Conservation (phyloP, 768 basidiomycete species). For the Amanita muscaria region DNA sequence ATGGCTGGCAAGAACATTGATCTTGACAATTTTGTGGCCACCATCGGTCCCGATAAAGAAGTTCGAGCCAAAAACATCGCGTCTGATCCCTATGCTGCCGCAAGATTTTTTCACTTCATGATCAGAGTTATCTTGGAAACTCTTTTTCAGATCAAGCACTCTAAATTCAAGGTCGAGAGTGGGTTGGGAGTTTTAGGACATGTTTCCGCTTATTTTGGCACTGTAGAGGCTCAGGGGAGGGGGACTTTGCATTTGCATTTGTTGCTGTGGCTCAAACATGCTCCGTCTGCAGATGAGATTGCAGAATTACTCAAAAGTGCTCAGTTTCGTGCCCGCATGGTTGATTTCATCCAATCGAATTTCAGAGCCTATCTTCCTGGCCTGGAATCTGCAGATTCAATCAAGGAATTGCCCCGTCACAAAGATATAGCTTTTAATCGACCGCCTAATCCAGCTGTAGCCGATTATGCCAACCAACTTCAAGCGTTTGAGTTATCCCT, state of each 20-base stretch:
- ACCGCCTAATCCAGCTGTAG: conserved; percentile 20
- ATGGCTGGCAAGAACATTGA: conserved; percentile 1
- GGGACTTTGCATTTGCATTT: conserved; percentile 30
- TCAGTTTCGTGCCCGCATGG: conserved; percentile 20
- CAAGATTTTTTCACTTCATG: conserved; percentile 1
- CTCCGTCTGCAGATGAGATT: conserved; percentile 24
- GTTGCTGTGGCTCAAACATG: conserved; percentile 23
- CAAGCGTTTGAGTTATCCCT: conserved; percentile 16
- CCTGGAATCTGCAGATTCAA: conserved; percentile 16
- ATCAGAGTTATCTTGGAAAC: neutral
- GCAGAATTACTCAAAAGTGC: conserved; percentile 14
- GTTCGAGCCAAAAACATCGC: neutral
- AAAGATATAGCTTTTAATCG: conserved; percentile 24
- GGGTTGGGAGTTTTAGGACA: conserved; percentile 9
- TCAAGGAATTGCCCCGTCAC: conserved; percentile 17
- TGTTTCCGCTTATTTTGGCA: conserved; percentile 15
- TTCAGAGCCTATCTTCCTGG: conserved; percentile 24
- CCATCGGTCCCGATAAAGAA: neutral
- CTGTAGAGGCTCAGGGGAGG: conserved; percentile 30
- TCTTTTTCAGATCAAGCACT: conserved; percentile 2
- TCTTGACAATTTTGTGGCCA: neutral
- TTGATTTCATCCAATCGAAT: conserved; percentile 24
- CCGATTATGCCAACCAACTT: conserved; percentile 14
- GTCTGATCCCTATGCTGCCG: neutral
- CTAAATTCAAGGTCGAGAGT: conserved; percentile 12